Evolutionary conservation across 2,329 filamentous ascomycete genomes (phyloP), one percentile per base, ranked within the genome.

Genomic region (Hymenoscyphus occultus): DNA sequence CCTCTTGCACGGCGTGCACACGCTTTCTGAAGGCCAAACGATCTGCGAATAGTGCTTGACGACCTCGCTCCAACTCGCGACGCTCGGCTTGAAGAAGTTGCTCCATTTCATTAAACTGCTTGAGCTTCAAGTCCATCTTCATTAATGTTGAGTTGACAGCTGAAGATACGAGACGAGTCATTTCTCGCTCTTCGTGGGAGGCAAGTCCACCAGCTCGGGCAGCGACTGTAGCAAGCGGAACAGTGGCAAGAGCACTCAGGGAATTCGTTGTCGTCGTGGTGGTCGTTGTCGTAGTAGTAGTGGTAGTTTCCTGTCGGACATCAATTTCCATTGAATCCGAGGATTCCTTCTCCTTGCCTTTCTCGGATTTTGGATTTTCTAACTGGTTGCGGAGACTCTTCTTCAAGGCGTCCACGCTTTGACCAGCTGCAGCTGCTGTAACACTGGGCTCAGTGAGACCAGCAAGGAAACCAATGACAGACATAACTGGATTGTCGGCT

Each of bases 71-170:
- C 28, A 99, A 83, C 78, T 99, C 95, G 66, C 93, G 87, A 66
- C 94, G 89, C 80, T 99, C 95, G 5, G 93, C 92, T 72, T 96
- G 91, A 60, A 99, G 83, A 56, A 97, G 89, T 19, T 91, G 85
- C 78, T 99, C 95, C 85, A 99, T 93, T 77, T 99, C 95, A 73
- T 91, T 90, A 79, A 99, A 99, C 77, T 98, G 96, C 74, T 92
- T 89, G 66, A 99, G 84, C 80, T 99, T 99, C 72, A 98, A 82
- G 78, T 98, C 93, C 68, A 98, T 88, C 79, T 99, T 99, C 75
- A 97, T 90, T 40, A 98, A 82, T n/a, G 92, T 94, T 13, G 96
- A 84, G 75, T 99, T 99, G 61, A 97, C 92, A 0, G 93, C 92
- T 5, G 93, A 90, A 2, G 93, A 94, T 10, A 99, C 92, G 58